These are phyloP conservation scores for Flaveria sonorensis DNA, from an alignment of 129 eudicot genomes.

Conservation along the genomic window DNA sequence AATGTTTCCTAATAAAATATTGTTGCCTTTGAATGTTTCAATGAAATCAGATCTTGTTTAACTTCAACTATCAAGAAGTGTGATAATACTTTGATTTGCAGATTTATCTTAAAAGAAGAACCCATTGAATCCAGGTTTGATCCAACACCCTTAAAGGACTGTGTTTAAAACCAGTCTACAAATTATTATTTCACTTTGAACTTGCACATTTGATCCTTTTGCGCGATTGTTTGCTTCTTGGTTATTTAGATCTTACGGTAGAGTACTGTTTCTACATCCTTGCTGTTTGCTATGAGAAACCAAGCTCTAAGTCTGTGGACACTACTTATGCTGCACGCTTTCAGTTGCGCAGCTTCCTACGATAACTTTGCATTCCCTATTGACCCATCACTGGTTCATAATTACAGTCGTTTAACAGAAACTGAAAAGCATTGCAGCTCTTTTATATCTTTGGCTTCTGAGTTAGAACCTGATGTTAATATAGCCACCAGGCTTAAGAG, in stretches of 20 bases:
- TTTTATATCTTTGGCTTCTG: constrained; percentile 45
- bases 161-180: no score
- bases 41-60: neutral
- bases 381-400: constrained; percentile 24
- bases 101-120: no score
- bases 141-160: no score
- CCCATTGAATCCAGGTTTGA: no score
- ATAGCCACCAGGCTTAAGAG: constrained; percentile 17
- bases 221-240: neutral
- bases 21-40: neutral
- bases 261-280: neutral
- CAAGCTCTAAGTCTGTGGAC: constrained; percentile 20
- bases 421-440: constrained; percentile 35
- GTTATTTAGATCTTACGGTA: neutral
- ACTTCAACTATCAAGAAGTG: neutral
- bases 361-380: constrained; percentile 37
- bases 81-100: neutral
- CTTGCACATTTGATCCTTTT: neutral
- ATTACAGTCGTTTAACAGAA: constrained; percentile 34
- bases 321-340: constrained; percentile 16
- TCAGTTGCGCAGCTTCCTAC: constrained; percentile 25
- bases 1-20: neutral
- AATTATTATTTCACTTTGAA: no score
- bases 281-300: constrained; percentile 21
- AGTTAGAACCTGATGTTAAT: constrained; percentile 21